A percentile compares a stretch with the other conserved stretches of the same genome.
Evolutionary conservation across 2,329 filamentous ascomycete species (phyloP).

Genomic region (Pleurostoma richardsiae): DNA sequence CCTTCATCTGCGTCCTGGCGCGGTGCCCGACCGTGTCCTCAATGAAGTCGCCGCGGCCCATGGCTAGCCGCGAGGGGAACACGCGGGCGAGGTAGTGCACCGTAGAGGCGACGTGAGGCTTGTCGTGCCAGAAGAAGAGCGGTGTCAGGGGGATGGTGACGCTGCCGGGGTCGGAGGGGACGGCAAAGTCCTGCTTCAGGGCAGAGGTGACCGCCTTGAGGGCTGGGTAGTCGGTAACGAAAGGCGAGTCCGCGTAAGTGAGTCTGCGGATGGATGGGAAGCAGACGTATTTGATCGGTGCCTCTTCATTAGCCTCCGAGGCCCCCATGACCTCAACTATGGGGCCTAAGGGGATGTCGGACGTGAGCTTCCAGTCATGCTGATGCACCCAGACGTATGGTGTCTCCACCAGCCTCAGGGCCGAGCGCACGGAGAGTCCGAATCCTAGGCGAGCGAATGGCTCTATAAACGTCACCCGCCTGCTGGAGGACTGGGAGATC

Average conservation of each 20-base stretch:
- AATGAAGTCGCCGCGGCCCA: constrained; percentile 49
- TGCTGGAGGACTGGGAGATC: constrained; percentile 25
- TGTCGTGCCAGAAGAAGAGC: constrained; percentile 56
- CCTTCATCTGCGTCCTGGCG: constrained; percentile 52
- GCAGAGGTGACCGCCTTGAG: constrained; percentile 34
- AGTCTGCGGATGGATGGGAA: constrained; percentile 46
- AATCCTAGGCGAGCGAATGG: constrained; percentile 42
- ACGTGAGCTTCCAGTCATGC: constrained; percentile 48
- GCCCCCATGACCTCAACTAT: constrained; percentile 41
- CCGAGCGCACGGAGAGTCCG: constrained; percentile 47
- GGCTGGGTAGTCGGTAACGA: constrained; percentile 35
- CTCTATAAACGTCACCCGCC: constrained; percentile 42
- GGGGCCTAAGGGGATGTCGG: constrained; percentile 35
- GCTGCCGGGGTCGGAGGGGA: neutral
- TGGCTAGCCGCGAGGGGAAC: constrained; percentile 43
- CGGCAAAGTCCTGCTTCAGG: constrained; percentile 34
- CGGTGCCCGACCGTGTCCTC: constrained; percentile 51
- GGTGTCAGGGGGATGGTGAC: constrained; percentile 41
- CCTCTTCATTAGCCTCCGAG: constrained; percentile 15
- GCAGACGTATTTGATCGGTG: constrained; percentile 47
- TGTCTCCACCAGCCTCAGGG: constrained; percentile 37
- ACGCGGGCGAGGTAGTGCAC: constrained; percentile 44
- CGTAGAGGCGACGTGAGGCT: constrained; percentile 45
- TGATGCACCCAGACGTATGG: constrained; percentile 54
- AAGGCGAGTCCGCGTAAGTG: constrained; percentile 40